A percentile compares a stretch with the other conserved stretches of the same genome.
These are phyloP conservation scores for Penicillium alfredii DNA, from an alignment of 495 filamentous ascomycete species.

Conservation along the genomic window DNA sequence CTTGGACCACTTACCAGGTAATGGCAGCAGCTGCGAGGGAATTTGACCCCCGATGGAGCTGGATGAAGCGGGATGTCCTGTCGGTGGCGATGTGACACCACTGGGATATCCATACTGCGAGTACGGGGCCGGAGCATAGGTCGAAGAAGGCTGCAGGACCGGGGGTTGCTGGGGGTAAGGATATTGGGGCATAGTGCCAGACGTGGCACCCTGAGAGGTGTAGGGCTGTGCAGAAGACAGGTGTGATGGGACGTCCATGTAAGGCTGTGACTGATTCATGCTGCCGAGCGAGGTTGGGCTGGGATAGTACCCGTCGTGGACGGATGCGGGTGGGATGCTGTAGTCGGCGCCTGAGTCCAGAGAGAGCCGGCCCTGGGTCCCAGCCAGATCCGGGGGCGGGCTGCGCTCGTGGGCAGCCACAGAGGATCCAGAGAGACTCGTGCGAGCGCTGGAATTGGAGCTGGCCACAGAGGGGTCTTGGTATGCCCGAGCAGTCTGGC, in stretches of 20 bases:
- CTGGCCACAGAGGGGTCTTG: constrained; percentile 29
- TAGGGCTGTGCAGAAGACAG: constrained; percentile 79
- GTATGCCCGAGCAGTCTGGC: constrained; percentile 48
- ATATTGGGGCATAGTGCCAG: constrained; percentile 64
- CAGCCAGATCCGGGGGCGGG: constrained; percentile 33
- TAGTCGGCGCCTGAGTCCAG: constrained; percentile 38
- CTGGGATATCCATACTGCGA: constrained; percentile 68
- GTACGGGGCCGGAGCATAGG: constrained; percentile 64
- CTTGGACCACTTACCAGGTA: constrained; percentile 50
- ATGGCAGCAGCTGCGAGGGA: constrained; percentile 55
- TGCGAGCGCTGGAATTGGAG: constrained; percentile 30
- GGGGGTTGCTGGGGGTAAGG: constrained; percentile 72
- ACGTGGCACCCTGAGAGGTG: constrained; percentile 73
- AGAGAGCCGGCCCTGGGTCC: constrained; percentile 32
- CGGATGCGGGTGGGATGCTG: constrained; percentile 19
- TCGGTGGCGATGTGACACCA: constrained; percentile 69
- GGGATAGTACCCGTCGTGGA: constrained; percentile 36
- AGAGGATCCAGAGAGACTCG: constrained; percentile 35
- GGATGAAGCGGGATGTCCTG: constrained; percentile 59
- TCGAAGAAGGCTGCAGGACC: constrained; percentile 72
- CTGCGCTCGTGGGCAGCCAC: constrained; percentile 29
- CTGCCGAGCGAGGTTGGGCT: constrained; percentile 47
- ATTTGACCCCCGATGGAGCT: constrained; percentile 58
- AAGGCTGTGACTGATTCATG: constrained; percentile 81
- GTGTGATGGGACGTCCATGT: constrained; percentile 81